These are phyloP conservation scores for Rhodomyrtus psidioides DNA, from an alignment of 441 rosid species.

Conservation along the genomic window DNA sequence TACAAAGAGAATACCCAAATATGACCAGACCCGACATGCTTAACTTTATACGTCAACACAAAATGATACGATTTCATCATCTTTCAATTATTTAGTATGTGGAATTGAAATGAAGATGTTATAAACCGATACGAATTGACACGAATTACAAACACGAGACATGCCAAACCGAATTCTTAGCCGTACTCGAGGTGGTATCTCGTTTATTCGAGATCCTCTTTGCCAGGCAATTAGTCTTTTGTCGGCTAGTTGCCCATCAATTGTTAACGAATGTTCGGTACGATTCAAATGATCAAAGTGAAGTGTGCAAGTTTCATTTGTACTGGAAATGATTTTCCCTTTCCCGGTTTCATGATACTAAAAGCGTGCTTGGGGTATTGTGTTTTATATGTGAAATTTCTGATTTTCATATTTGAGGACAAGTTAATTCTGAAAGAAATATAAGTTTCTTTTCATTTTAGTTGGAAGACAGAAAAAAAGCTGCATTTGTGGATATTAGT, in stretches of 20 bases:
- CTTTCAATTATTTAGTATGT: background rate
- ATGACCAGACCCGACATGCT: background rate
- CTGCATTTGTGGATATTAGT: background rate
- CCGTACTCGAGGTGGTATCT: background rate
- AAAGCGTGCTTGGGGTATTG: background rate
- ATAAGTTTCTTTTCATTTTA: background rate
- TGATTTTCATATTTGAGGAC: background rate
- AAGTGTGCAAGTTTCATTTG: background rate
- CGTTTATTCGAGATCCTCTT: background rate
- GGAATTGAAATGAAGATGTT: background rate
- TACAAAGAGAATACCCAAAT: background rate
- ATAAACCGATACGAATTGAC: background rate
- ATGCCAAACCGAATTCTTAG: rapidly evolving
- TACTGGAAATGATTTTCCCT: background rate
- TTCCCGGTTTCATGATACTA: background rate
- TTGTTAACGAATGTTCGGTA: background rate
- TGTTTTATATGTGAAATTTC: background rate
- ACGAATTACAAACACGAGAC: background rate
- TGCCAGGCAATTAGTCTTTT: background rate
- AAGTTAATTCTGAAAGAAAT: background rate
- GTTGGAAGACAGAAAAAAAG: background rate
- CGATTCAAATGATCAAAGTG: background rate
- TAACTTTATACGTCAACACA: background rate
- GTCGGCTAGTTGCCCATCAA: background rate
- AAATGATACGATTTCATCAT: background rate